Base-by-base conservation (phyloP, 31 red algal species). In the Endocladia muricata region DNA sequence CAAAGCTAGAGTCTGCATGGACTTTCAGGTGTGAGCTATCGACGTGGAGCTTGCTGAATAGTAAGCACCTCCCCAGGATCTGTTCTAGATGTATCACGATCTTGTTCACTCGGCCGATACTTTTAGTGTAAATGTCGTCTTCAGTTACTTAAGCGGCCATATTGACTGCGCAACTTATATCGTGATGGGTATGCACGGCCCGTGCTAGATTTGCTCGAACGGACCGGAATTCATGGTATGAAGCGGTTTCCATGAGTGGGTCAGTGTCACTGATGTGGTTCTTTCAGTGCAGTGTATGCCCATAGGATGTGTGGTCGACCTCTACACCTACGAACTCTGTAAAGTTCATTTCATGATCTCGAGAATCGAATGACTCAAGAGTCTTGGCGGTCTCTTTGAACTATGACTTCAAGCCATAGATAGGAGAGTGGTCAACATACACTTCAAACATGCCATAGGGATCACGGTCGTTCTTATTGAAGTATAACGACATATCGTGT, bases 401-500 rank as follows among this genome's bases (percentile, higher is more conserved):
- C 6, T 57, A 60, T 28, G 6, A 7, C 7, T 7, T 23, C 55
- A 7, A 37, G 2, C 61, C 76, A 5, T 2, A 28, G 13, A 70
- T 29, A 1, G 39, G 8, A 17, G 19, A 1, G 1, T 79, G 64
- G 31, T 79, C 63, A 1, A 79, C 76, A 35, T 79, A 79, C 13
- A 42, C 26, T 70, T 29, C 65, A 1, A 70, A 2, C 2, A 79
- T 13, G 1, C 76, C 76, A 3, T 51, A 1, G 1, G 38, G 2
- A 26, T 69, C 63, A 11, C 41, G 38, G 11, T 43, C 21, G 3
- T 40, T 3, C 5, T 2, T 30, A 17, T 79, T 79, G 2, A 79
- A n/a, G 4, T 79, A 79, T 22, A 79, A 2, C 37, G 76, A 49
- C 1, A 32, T 62, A 48, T 79, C 65, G 2, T 13, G 15, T n/a